phyloP scores from a whole-genome alignment of 2,329 filamentous ascomycete genomes.

The Hypoxylon sp. region DNA sequence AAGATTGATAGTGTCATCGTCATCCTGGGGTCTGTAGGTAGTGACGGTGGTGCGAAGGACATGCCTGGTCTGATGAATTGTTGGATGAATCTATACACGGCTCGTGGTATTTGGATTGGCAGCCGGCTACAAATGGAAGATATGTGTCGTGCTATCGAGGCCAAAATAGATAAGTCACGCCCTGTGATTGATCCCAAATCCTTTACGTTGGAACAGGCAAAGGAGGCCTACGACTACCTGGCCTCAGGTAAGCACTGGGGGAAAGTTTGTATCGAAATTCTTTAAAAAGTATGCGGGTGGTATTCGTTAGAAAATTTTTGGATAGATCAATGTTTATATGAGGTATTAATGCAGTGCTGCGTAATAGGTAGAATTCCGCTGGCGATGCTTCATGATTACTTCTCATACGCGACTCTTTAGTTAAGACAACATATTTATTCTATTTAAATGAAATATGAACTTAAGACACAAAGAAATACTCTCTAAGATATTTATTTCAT shows the following conservation, averaged over 20 bases:
- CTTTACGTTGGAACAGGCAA: conserved; percentile 63
- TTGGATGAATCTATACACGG: conserved; percentile 59
- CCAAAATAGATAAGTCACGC: conserved; percentile 57
- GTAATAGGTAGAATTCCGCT: background rate
- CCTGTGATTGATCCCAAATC: conserved; percentile 64
- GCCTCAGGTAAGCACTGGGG: conserved; percentile 56
- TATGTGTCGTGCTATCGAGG: conserved; percentile 66
- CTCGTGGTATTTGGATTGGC: conserved; percentile 64
- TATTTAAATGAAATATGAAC: no score
- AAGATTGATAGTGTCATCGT: conserved; percentile 60
- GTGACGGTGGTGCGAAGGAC: conserved; percentile 47
- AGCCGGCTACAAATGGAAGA: conserved; percentile 66
- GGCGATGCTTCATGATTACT: background rate
- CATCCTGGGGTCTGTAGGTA: conserved; percentile 58
- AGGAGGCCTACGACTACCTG: conserved; percentile 62
- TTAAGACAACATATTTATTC: no score
- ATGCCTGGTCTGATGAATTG: conserved; percentile 47
- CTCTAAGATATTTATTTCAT: no score
- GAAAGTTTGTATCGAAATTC: conserved; percentile 55
- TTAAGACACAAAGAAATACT: no score
- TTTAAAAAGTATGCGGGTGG: conserved; percentile 15
- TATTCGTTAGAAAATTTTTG: background rate
- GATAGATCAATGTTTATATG: background rate
- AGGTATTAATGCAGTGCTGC: background rate
- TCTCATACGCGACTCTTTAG: no score